Percentiles rank a stretch among this genome's conserved stretches.
phyloP scores from a whole-genome alignment of 176 grass and related monocot genomes.

The Aegilops bicornis region DNA sequence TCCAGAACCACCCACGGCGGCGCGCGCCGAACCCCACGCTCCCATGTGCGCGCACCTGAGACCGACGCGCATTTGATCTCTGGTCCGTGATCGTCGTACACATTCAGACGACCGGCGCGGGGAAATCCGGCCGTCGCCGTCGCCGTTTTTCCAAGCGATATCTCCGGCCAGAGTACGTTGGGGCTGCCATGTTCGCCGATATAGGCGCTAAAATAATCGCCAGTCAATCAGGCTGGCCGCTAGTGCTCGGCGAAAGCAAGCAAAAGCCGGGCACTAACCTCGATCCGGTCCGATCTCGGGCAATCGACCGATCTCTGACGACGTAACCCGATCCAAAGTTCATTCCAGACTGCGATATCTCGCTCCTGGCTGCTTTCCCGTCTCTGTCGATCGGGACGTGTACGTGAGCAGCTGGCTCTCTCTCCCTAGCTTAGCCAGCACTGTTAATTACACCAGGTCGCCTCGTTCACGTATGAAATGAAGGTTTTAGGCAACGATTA shows the following conservation, averaged over 20 bases:
- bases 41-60: neutral
- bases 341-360: neutral
- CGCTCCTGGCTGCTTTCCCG: neutral
- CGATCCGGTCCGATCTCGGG: neutral
- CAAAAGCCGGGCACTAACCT: neutral
- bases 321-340: constrained; percentile 10
- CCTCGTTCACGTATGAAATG: no score
- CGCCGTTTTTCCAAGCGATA: neutral
- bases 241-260: constrained; percentile 17
- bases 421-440: no score
- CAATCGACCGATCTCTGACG: neutral
- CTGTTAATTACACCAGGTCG: no score
- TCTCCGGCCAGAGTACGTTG: neutral
- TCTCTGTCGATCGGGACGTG: constrained; percentile 9
- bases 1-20: neutral
- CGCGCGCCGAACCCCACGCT: neutral
- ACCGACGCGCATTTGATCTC: neutral
- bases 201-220: constrained; percentile 41
- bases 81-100: neutral
- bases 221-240: constrained; percentile 43
- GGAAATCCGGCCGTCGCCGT: neutral
- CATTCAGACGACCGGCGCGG: neutral
- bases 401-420: neutral
- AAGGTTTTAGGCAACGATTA: no score
- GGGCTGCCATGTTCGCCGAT: neutral